phyloP scores from a whole-genome alignment of 2,329 filamentous ascomycete genomes.

The Raffaelea arxii region DNA sequence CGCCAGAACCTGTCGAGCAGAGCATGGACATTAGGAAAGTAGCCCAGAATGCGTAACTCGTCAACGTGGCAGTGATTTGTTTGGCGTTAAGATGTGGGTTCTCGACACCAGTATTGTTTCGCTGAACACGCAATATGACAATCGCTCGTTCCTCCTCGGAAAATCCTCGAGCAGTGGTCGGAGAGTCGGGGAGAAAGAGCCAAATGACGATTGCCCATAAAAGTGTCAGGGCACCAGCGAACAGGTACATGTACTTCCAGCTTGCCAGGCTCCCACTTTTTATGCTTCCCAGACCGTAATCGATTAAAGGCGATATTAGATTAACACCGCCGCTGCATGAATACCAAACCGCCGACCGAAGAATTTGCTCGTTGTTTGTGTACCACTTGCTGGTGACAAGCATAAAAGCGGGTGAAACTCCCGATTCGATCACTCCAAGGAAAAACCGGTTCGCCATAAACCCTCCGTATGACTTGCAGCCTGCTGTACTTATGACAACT shows the following conservation, averaged over 20 bases:
- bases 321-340: conserved; percentile 31
- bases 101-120: background rate
- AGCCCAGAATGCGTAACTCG: conserved; percentile 8
- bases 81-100: background rate
- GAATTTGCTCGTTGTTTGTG: conserved; percentile 25
- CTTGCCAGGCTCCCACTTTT: conserved; percentile 21
- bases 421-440: conserved; percentile 44
- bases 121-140: background rate
- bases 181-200: conserved; percentile 3
- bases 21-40: conserved; percentile 44
- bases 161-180: conserved; percentile 20
- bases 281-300: conserved; percentile 33
- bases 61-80: background rate
- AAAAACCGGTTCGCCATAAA: conserved; percentile 41
- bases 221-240: conserved; percentile 27
- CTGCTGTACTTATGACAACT: conserved; percentile 26
- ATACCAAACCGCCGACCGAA: conserved; percentile 25
- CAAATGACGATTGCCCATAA: conserved; percentile 20
- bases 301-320: conserved; percentile 31
- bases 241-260: conserved; percentile 29
- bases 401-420: conserved; percentile 36
- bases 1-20: conserved; percentile 57
- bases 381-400: conserved; percentile 41
- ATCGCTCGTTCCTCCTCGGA: conserved; percentile 1
- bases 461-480: conserved; percentile 25